These are phyloP conservation scores for Barnettozyma siamensis DNA, from an alignment of 805 yeast species.

Conservation along the genomic window DNA sequence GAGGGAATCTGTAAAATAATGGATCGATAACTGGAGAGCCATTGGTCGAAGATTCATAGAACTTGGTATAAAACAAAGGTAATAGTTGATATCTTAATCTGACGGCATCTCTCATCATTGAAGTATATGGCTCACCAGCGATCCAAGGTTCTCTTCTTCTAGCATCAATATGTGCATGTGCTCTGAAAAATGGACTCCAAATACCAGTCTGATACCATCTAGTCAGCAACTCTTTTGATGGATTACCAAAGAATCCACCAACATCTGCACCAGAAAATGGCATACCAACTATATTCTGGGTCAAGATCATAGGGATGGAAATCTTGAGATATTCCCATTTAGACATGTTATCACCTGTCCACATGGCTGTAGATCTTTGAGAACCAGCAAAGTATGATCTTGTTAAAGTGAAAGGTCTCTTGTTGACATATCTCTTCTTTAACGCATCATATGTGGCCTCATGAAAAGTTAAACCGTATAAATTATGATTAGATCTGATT, in stretches of 20 bases:
- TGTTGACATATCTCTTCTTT: slow-evolving; percentile 39
- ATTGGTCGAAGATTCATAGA: slow-evolving; percentile 50
- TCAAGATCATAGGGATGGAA: slow-evolving; percentile 84
- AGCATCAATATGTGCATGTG: slow-evolving; percentile 93
- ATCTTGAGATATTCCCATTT: slow-evolving; percentile 80
- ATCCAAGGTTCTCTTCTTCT: slow-evolving; percentile 92
- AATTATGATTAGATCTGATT: slow-evolving; percentile 86
- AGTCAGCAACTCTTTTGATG: slow-evolving; percentile 68
- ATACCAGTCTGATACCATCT: slow-evolving; percentile 97
- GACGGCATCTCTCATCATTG: slow-evolving; percentile 63
- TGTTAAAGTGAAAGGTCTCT: slow-evolving; percentile 84
- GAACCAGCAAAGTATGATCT: slow-evolving; percentile 88
- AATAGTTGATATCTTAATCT: slow-evolving; percentile 67
- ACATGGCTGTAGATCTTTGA: slow-evolving; percentile 85
- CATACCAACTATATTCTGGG: slow-evolving; percentile 75
- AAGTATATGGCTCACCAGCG: slow-evolving; percentile 66
- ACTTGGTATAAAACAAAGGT: slow-evolving; percentile 77
- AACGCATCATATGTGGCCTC: slow-evolving; percentile 73
- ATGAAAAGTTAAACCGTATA: slow-evolving; percentile 75
- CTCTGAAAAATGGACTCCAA: slow-evolving; percentile 95
- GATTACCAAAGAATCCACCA: slow-evolving; percentile 94
- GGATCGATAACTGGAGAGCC: slow-evolving; percentile 76
- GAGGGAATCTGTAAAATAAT: slow-evolving; percentile 51
- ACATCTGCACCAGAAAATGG: slow-evolving; percentile 96
- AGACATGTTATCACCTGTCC: slow-evolving; percentile 98